phyloP scores from a whole-genome alignment of 169 alveolate species.

The Plasmodium fragile region DNA sequence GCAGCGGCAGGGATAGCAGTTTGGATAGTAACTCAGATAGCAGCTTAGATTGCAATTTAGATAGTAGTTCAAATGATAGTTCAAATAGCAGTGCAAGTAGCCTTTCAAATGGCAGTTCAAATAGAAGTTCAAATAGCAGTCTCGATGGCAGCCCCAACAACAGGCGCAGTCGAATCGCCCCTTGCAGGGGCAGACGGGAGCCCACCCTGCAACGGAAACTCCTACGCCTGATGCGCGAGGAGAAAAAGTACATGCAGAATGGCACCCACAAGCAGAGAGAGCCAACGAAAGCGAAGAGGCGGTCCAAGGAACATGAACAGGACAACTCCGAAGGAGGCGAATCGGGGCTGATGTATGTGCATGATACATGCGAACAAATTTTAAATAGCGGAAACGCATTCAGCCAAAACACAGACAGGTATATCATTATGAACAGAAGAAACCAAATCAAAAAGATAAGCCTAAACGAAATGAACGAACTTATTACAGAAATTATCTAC shows the following conservation, averaged over 20 bases:
- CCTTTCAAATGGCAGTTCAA: neutral
- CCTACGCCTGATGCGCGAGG: slow-evolving; percentile 5
- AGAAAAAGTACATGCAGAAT: neutral
- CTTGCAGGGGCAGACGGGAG: neutral
- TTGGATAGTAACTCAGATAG: neutral
- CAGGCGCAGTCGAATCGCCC: neutral
- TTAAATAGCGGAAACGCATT: slow-evolving; percentile 1
- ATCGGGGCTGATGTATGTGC: slow-evolving; percentile 42
- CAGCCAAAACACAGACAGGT: neutral
- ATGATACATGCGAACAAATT: slow-evolving; percentile 27
- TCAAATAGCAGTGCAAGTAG: neutral
- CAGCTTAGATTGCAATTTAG: neutral
- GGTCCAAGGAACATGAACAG: neutral
- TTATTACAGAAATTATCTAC: slow-evolving; percentile 38
- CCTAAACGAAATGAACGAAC: slow-evolving; percentile 41
- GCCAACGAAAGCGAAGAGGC: neutral
- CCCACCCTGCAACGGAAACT: neutral
- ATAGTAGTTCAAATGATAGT: neutral
- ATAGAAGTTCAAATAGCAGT: neutral
- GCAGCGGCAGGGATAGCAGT: neutral
- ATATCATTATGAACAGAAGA: slow-evolving; percentile 16
- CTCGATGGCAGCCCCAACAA: neutral
- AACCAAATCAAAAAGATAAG: slow-evolving; percentile 26
- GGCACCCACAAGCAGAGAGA: neutral
- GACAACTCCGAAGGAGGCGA: slow-evolving; percentile 19